Percentiles rank a stretch among this genome's conserved stretches.
Conservation (phyloP, 164 flowering plant genomes). For the Magnolia changhungtana region DNA sequence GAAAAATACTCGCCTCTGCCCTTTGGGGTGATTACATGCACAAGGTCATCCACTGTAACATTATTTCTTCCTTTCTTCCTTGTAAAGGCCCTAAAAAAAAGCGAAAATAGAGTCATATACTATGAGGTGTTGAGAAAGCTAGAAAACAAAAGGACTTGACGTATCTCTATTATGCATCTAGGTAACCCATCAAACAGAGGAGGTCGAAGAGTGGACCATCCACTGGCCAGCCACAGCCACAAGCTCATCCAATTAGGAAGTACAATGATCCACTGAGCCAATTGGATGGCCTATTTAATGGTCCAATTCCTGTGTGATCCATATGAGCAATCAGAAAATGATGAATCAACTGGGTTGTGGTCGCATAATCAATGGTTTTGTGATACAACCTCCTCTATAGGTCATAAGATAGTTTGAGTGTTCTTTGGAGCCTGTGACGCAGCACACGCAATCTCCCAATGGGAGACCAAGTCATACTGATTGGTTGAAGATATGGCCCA, state of each 20-base stretch:
- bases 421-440: no score
- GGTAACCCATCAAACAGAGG: neutral
- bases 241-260: neutral
- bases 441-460: no score
- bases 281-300: neutral
- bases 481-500: no score
- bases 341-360: no score
- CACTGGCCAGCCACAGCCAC: no score
- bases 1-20: slow-evolving; percentile 59
- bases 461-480: no score
- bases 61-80: slow-evolving; percentile 84
- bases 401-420: no score
- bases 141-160: neutral
- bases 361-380: no score
- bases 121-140: slow-evolving; percentile 1
- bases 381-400: no score
- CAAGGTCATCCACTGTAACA: slow-evolving; percentile 87
- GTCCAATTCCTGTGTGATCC: neutral
- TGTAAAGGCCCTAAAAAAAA: slow-evolving; percentile 44
- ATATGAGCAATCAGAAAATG: neutral
- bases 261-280: neutral
- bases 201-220: neutral
- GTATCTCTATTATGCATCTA: neutral
- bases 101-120: neutral
- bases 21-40: slow-evolving; percentile 78